A percentile compares a stretch with the other conserved stretches of the same genome.
phyloP scores from a whole-genome alignment of 2,329 filamentous ascomycete genomes.

The Hypocreales sp. region DNA sequence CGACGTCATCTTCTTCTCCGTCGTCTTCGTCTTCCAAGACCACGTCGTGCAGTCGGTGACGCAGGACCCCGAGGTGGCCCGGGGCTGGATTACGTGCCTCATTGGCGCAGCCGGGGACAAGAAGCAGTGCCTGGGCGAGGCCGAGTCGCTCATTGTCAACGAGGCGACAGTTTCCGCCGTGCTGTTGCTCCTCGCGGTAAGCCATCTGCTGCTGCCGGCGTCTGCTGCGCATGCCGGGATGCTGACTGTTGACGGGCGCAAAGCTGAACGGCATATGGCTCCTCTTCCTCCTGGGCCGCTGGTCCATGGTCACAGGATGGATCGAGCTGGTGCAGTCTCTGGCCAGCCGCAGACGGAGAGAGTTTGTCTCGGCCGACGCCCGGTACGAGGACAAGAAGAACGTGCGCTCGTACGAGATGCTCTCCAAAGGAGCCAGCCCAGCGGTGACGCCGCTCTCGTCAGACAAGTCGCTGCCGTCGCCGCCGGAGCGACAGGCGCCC shows the following conservation, averaged over 20 bases:
- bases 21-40: conserved; percentile 82
- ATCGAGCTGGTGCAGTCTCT: conserved; percentile 40
- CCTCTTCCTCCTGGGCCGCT: conserved; percentile 64
- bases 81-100: conserved; percentile 63
- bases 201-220: conserved; percentile 15
- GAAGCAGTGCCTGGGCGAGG: conserved; percentile 46
- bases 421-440: conserved; percentile 41
- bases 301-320: conserved; percentile 81
- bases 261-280: conserved; percentile 76
- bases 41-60: conserved; percentile 47
- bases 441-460: conserved; percentile 35
- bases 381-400: conserved; percentile 44
- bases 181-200: conserved; percentile 64
- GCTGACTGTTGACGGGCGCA: conserved; percentile 9
- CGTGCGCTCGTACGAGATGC: conserved; percentile 67
- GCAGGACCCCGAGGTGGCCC: conserved; percentile 35
- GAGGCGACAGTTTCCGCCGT: conserved; percentile 69
- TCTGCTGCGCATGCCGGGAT: not conserved
- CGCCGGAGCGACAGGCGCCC: conserved; percentile 28
- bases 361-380: conserved; percentile 84
- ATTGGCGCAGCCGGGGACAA: conserved; percentile 37
- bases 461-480: conserved; percentile 19
- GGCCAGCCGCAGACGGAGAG: conserved; percentile 42
- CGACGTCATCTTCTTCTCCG: conserved; percentile 86
- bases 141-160: conserved; percentile 49